Percentiles rank a stretch among this genome's conserved stretches.
These are phyloP conservation scores for Saccharomycopsis selenospora DNA, from an alignment of 805 yeast species.

Conservation along the genomic window DNA sequence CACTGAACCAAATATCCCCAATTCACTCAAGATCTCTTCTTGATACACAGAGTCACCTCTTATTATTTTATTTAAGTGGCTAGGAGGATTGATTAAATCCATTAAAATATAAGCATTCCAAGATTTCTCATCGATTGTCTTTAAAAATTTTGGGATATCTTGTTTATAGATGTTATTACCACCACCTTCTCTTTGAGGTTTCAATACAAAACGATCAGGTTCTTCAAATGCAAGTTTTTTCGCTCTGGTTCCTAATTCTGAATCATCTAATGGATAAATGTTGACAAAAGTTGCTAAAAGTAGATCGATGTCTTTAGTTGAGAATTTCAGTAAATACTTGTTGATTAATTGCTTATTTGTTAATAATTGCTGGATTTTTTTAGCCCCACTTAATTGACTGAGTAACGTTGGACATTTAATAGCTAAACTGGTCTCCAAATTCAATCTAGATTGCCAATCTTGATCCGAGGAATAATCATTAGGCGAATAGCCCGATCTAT, in stretches of 20 bases:
- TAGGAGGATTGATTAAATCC: constrained; percentile 85
- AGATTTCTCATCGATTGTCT: constrained; percentile 49
- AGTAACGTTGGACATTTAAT: constrained; percentile 87
- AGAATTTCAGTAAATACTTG: constrained; percentile 36
- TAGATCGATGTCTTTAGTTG: constrained; percentile 24
- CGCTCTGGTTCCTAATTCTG: constrained; percentile 55
- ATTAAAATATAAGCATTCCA: constrained; percentile 91
- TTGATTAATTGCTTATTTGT: constrained; percentile 46
- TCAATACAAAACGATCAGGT: constrained; percentile 73
- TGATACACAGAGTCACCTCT: constrained; percentile 52
- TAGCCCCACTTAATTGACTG: constrained; percentile 89
- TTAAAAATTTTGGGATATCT: constrained; percentile 71
- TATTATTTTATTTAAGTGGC: constrained; percentile 58
- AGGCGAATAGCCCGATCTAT: constrained; percentile 85
- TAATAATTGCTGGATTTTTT: constrained; percentile 86
- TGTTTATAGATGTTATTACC: constrained; percentile 89
- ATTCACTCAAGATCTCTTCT: constrained; percentile 82
- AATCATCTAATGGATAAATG: constrained; percentile 78
- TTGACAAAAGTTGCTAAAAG: constrained; percentile 64
- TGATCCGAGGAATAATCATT: constrained; percentile 57
- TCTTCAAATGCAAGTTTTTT: constrained; percentile 55
- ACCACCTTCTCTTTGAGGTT: constrained; percentile 99
- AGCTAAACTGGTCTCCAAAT: constrained; percentile 68
- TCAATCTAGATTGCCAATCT: constrained; percentile 73
- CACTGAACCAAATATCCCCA: constrained; percentile 84